Percentiles rank a stretch among this genome's conserved stretches.
Conservation (phyloP, 305 asterid species). For the Plantago lanceolata region DNA sequence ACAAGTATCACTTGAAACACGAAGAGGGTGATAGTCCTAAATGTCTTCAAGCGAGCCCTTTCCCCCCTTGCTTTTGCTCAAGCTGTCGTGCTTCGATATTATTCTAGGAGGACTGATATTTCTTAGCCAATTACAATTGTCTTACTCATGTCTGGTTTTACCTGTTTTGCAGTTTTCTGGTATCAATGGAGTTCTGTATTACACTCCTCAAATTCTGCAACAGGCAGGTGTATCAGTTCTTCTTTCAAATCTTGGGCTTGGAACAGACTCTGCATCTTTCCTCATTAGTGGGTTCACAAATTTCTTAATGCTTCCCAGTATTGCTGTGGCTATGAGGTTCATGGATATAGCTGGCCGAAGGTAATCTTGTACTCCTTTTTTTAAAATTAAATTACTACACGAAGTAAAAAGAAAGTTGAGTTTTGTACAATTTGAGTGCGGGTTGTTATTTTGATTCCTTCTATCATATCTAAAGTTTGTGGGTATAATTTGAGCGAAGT, state of each 20-base stretch:
- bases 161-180: constrained; percentile 46
- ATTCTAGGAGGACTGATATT: not conserved
- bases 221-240: constrained; percentile 60
- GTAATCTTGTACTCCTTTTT: constrained; percentile 22
- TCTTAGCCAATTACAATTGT: not conserved
- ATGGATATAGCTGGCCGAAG: constrained; percentile 69
- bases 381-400: too few species aligned
- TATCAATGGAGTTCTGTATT: constrained; percentile 58
- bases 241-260: constrained; percentile 44
- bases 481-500: not conserved
- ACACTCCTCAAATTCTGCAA: constrained; percentile 66
- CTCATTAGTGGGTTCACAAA: constrained; percentile 53
- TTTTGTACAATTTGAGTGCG: not conserved
- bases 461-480: too few species aligned
- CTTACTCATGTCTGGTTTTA: not conserved
- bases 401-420: not conserved
- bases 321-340: constrained; percentile 61
- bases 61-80: not conserved
- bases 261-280: constrained; percentile 49
- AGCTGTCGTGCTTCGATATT: not conserved
- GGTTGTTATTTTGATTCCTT: not conserved
- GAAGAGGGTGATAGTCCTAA: too few species aligned
- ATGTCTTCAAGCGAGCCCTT: not conserved
- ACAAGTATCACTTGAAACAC: too few species aligned
- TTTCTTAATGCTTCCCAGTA: constrained; percentile 56